Percentiles rank a stretch among this genome's conserved stretches.
These are phyloP conservation scores for Saturnispora besseyi DNA, from an alignment of 805 yeast species.

Conservation along the genomic window DNA sequence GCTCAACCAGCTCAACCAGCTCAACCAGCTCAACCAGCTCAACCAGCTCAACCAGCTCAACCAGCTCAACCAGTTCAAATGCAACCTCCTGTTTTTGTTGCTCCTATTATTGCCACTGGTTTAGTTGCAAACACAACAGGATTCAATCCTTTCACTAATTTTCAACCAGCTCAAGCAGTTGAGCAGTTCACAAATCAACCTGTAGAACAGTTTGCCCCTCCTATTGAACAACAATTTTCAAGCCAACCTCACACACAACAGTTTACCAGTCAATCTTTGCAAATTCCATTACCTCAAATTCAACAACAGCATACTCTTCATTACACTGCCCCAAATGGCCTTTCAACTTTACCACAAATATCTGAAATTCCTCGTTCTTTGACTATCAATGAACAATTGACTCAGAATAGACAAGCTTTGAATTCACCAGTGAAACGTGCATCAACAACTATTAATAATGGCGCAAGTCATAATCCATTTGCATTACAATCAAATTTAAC, in stretches of 20 bases:
- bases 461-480: background rate
- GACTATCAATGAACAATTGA: background rate
- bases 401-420: background rate
- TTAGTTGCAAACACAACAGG: too few relatives aligned
- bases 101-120: conserved; percentile 7
- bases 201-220: background rate
- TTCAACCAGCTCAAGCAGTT: background rate
- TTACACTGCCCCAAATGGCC: conserved; percentile 6
- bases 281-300: conserved; percentile 2
- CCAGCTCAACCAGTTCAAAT: conserved; percentile 7
- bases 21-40: too few relatives aligned
- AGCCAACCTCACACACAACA: conserved; percentile 3
- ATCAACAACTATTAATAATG: background rate
- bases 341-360: conserved; percentile 6
- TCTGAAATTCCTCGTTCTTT: background rate
- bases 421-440: background rate
- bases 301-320: conserved; percentile 2
- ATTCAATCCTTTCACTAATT: conserved; percentile 13
- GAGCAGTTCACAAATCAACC: background rate
- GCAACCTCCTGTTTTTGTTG: background rate
- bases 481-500: background rate
- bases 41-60: conserved; percentile 2
- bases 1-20: conserved; percentile 1
- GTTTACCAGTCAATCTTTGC: conserved; percentile 1
- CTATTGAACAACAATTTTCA: conserved; percentile 1